Evolutionary conservation across 441 rosid species (phyloP), one percentile per base, ranked within the genome.

Genomic region (Adansonia gregorii): DNA sequence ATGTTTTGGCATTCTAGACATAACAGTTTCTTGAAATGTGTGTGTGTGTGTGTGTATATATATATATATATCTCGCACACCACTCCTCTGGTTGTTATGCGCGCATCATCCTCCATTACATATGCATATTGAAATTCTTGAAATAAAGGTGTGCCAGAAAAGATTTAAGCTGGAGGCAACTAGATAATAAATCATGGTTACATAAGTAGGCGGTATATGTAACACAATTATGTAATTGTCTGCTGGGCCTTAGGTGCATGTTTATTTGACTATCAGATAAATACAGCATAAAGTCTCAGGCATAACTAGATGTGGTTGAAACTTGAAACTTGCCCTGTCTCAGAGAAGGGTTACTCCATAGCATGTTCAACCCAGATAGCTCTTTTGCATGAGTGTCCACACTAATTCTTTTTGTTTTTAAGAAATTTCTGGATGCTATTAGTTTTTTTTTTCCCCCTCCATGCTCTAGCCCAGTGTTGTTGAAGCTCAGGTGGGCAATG

Each of bases 1-100:
- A 14, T 73, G 20, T 73, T 74, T 75, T 19, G 63, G 45, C 78
- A 31, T 49, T 63, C 59, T 52, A 51, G 39, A 35, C 78, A 10
- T 63, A 52, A 60, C 59, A 24, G 20, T 64, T 64, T 19, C 59
- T 31, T 17, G 11, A 75, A 17, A 35, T 63, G 31, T n/a, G 31
- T 27, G 31, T 27, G 31, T 27, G 31, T 27, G 31, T 27, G 31
- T 27, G 31, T 27, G 31, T 24, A 24, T 24, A 24, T 24, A 24
- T 24, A 24, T 24, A 52, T 52, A 71, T 31, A 51, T 70, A 17
- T 46, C 8, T 67, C 43, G 15, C 15, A 51, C 45, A 27, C 35
- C 11, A 4, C 31, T 54, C 35, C 31, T 54, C 31, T 35, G 10
- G 12, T 54, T 17, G 17, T 54, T 54, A n/a, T 11, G 31, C 2